Base-by-base conservation (phyloP, 2,329 filamentous ascomycete species). In the Alternaria arborescens region DNA sequence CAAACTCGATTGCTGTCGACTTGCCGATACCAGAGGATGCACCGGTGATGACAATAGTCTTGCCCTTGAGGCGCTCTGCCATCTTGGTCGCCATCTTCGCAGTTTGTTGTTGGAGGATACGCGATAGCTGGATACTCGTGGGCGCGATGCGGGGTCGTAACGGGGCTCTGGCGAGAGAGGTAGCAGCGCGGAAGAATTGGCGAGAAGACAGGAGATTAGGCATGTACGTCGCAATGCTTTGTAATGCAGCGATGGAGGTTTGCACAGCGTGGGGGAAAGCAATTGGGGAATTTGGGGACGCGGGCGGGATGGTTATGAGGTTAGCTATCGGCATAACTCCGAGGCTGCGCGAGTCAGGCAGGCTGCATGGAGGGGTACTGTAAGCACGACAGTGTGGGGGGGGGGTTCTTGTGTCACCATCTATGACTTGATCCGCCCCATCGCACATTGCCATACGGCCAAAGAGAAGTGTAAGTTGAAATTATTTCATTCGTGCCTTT, bases 11-110 rank as follows among this genome's bases (percentile, higher is more conserved):
- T n/a, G 94, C 95, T 18, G 87, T 90, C 70, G 86, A 88, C 57
- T 86, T 87, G 24, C 95, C 95, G 79, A 99, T 98, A 64, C 95
- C 95, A 20, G 93, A 96, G 4, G 91, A 95, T 32, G 95, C 95
- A 58, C 95, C 95, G 5, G 95, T 98, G 65, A 99, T 87, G 58
- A 98, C 81, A 60, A 98, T 84, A 5, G 93, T 98, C 83, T 98
- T 98, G 86, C 93, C 93, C 73, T 91, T 86, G 62, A 99, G 91
- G 82, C 94, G 93, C 79, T 93, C 91, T 65, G 86, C 86, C 81
- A 91, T 88, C 74, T 90, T 88, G 40, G 92, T 87, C 43, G 91
- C 86, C 87, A 90, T 90, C 58, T 79, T 86, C 71, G 84, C 61
- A 41, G 67, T 55, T 3, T 68, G 65, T 52, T 56, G 62, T 26